Evolutionary conservation across 176 grass and related monocot species (phyloP), one percentile per base, ranked within the genome.

Genomic region (Bothriochloa decipiens): DNA sequence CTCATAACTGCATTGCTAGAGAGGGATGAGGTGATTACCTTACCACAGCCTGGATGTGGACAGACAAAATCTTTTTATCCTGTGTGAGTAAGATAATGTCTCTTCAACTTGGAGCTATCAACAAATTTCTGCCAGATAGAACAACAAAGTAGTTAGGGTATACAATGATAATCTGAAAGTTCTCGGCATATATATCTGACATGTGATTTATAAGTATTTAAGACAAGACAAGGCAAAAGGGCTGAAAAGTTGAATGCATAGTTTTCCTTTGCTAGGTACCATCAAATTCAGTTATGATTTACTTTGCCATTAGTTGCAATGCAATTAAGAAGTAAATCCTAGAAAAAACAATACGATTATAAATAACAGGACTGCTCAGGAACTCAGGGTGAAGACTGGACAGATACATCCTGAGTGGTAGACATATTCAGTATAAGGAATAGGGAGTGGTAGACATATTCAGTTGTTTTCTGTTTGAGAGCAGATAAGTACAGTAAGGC

Each of bases 91-190:
- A 97, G 90, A 58, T 85, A 27, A 76, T 97, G 95, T 39, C 95
- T 92, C 86, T 94, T 97, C 80, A 97, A 82, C 90, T 97, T 94
- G 74, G 95, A 97, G 84, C 90, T 94, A 68, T 92, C 95, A 50
- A 75, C 76, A 81, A 97, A 97, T 95, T 94, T 97, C 90, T 97
- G 90, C 82, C 82, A 53, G 75, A 80, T 10, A 91, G 60, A 85
- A 23, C 3, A 70, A 69, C 23, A 1, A 47, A 0, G 26, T 43
- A 70, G 66, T 20, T 20, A 70, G 14, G 29, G 23, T 64, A 6
- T 28, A 41, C 8, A 66, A 14, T 45, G 1, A 70, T 7, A 60
- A 5, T 40, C 53, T 37, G n/a, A 65, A 46, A 52, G 12, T 10
- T 49, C 11, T 16, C 5, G 70, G 41, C 7, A 57, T 57, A 55